Evolutionary conservation across 805 yeast genomes (phyloP).

Genomic region (Starmerella scarabaei): DNA sequence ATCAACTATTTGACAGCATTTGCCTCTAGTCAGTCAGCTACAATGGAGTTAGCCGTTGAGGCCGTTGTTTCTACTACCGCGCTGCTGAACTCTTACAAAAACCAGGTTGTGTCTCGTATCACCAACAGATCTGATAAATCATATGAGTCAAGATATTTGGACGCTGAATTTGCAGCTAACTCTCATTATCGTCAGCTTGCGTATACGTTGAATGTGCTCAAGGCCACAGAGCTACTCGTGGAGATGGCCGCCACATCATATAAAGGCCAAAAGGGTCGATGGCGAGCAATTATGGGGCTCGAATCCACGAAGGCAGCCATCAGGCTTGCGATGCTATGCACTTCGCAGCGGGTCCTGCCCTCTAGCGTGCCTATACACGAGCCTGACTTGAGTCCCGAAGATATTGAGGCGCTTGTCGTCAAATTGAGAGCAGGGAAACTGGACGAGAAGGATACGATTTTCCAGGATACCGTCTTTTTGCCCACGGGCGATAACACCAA

Average conservation of each 20-base stretch:
- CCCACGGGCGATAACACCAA: not conserved
- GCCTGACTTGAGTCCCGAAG: conserved; percentile 28
- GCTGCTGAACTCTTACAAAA: conserved; percentile 29
- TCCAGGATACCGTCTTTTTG: not conserved
- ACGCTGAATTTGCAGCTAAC: conserved; percentile 13
- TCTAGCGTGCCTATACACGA: conserved; percentile 25
- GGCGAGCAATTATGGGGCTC: conserved; percentile 24
- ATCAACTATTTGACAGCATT: conserved; percentile 27
- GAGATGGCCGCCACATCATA: conserved; percentile 28
- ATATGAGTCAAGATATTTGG: conserved; percentile 13
- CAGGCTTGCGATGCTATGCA: conserved; percentile 24
- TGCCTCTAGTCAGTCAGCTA: conserved; percentile 30
- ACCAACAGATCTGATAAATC: conserved; percentile 5
- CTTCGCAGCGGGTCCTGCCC: conserved; percentile 25
- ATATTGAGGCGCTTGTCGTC: conserved; percentile 14
- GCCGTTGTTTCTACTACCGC: conserved; percentile 26
- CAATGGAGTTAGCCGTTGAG: conserved; percentile 30
- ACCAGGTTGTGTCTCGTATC: conserved; percentile 27
- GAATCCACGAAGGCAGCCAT: conserved; percentile 26
- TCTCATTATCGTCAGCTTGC: conserved; percentile 24
- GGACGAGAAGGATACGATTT: not conserved
- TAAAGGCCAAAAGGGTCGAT: conserved; percentile 23
- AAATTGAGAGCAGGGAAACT: no score
- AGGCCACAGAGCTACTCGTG: conserved; percentile 28
- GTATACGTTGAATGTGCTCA: conserved; percentile 23